These are phyloP conservation scores for Filobasidium floriforme DNA, from an alignment of 768 basidiomycete genomes.

Conservation along the genomic window DNA sequence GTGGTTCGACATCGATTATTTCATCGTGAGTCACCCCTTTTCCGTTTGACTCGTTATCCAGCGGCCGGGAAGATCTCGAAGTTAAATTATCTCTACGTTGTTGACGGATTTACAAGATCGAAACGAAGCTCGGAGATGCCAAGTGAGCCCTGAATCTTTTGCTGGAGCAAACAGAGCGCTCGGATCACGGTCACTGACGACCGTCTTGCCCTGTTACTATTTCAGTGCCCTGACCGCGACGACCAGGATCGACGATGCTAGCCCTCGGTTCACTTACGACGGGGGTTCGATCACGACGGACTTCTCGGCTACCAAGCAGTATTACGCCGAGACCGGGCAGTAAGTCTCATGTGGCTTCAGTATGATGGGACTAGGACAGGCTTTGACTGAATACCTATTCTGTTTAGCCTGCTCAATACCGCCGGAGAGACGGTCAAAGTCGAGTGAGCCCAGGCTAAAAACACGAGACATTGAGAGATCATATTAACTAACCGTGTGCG, in stretches of 20 bases:
- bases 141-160: background rate
- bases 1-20: slow-evolving; percentile 14
- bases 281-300: background rate
- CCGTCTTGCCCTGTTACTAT: no score
- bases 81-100: background rate
- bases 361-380: background rate
- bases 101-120: background rate
- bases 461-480: background rate
- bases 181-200: background rate
- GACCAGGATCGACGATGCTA: slow-evolving; percentile 7
- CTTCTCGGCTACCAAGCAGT: background rate
- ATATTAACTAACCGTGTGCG: background rate
- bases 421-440: slow-evolving; percentile 1
- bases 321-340: slow-evolving; percentile 9
- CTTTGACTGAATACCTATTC: background rate
- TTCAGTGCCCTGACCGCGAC: slow-evolving; percentile 1
- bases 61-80: background rate
- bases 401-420: background rate
- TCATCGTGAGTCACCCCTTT: background rate
- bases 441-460: background rate
- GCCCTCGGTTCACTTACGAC: background rate
- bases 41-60: no score
- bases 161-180: background rate
- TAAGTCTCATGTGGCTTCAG: background rate
- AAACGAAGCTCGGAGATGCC: background rate